Evolutionary conservation across 768 basidiomycete species (phyloP), one percentile per base, ranked within the genome.

Genomic region (Tylopilus intermedius): DNA sequence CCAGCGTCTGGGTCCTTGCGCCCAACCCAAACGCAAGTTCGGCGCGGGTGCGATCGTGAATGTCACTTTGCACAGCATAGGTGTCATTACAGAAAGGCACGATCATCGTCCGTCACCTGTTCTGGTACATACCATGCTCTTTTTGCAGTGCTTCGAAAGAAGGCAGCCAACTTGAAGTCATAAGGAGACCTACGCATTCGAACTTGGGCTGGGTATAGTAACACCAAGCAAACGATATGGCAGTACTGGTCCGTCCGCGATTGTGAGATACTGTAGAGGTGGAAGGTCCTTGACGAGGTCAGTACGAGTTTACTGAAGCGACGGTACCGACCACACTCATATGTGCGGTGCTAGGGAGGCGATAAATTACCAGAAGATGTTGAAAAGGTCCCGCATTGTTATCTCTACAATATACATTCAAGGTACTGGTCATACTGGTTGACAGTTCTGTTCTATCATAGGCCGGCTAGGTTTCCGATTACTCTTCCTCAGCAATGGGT

Each of bases 91-190:
- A 44, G 72, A 55, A 71, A 38, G 76, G 75, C 35, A 74, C 69
- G 58, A 71, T 80, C 56, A 43, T 67, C 45, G 66, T 79, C 4
- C 27, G 65, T 67, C 32, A 72, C 75, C n/a, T 65, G 24, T 72
- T 26, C 73, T 65, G 56, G 54, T 64, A 21, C 69, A n/a, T n/a
- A n/a, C n/a, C 72, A 5, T 33, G n/a, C 18, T 35, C 22, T 27
- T 39, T 39, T 18, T 77, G 44, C 69, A 74, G 58, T 67, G 71
- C 55, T 71, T 68, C 53, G 65, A 67, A 53, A 66, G 65, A 53
- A 65, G 66, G 24, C 67, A 68, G 11, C 66, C 63, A 27, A 63
- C 63, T 13, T 60, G 64, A 11, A 61, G 73, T 21, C 58, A 59
- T 14, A 71, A 72, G 57, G 71, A 76, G 55, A 73, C 63, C 29